Base-by-base conservation (phyloP, 208 protist genomes). In the Trypanosoma scelopori region DNA sequence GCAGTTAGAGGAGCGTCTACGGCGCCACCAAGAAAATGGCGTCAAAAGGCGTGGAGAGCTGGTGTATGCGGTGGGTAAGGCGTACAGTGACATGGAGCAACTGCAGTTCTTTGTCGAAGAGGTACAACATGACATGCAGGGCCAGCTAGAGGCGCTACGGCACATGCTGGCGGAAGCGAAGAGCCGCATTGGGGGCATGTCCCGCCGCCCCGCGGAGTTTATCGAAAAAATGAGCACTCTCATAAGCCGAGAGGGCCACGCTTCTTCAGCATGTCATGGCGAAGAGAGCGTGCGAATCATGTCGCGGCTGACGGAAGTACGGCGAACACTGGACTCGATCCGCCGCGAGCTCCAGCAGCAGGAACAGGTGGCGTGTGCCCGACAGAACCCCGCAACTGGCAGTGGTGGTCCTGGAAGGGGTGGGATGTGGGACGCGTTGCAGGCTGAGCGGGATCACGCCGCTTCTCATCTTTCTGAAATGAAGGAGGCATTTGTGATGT, bases 401-500 rank as follows among this genome's bases (percentile, higher is more conserved):
- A 13, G 43, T 55, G 20, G n/a, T 35, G 22, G 22, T 20, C 27
- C 22, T 23, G 45, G 18, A 20, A 25, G 22, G n/a, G 45, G 32
- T 11, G 43, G 11, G 6, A 18, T 65, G 5, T 35, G n/a, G 13
- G 23, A 15, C 30, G 50, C 55, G 27, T 48, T 58, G 48, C 35
- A 49, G 23, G n/a, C 28, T 43, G 63, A 69, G 27, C 63, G 63
- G n/a, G 27, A 49, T 28, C 7, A 6, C 2, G 63, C 63, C 5
- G 63, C 60, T 16, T 51, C 50, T 16, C 20, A 41, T 22, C 45
- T 69, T 28, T 45, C 28, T 35, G 20, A 35, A 3, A 7, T 69
- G 53, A 69, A 69, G 32, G 43, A 59, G 22, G n/a, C 15, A 22
- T 69, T 69, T 45, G 42, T 69, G 7, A 39, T 4, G 3, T 22